Evolutionary conservation across 2,329 filamentous ascomycete genomes (phyloP).

Genomic region (Aspergillus eucalypticola): DNA sequence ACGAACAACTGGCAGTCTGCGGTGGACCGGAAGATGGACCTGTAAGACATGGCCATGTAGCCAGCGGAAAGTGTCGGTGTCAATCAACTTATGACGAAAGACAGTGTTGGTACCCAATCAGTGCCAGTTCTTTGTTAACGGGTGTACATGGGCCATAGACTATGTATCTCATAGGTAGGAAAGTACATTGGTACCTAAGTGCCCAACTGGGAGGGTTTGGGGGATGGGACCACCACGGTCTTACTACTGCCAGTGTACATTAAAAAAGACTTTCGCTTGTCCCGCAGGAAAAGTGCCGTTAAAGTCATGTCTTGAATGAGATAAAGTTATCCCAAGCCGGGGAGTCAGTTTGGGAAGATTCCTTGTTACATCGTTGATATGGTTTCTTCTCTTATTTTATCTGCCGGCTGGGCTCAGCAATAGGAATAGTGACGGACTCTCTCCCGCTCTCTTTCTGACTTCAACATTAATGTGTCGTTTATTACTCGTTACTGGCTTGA

Average conservation of each 20-base stretch:
- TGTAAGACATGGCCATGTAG: slow-evolving; percentile 22
- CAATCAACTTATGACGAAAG: not conserved
- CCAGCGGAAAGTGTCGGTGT: slow-evolving; percentile 8
- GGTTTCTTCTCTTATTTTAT: not conserved
- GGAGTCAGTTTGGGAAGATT: not conserved
- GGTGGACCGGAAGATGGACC: slow-evolving; percentile 11
- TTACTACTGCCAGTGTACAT: not conserved
- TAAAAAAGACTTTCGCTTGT: not conserved
- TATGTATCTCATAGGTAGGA: not conserved
- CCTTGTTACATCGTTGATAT: not conserved
- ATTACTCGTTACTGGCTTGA: not conserved
- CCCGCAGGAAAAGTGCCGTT: not conserved
- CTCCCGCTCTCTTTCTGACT: not conserved
- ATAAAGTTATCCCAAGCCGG: not conserved
- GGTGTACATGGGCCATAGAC: not conserved
- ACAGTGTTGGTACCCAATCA: not conserved
- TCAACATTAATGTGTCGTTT: not conserved
- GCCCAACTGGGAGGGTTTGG: not conserved
- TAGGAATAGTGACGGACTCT: not conserved
- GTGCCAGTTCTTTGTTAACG: not conserved
- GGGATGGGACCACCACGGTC: not conserved
- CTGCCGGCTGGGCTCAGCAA: too few species aligned
- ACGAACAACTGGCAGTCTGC: slow-evolving; percentile 16
- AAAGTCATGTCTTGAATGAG: not conserved
- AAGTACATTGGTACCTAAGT: not conserved